Base-by-base conservation (phyloP, 768 basidiomycete genomes). In the Myochromella boudieri region DNA sequence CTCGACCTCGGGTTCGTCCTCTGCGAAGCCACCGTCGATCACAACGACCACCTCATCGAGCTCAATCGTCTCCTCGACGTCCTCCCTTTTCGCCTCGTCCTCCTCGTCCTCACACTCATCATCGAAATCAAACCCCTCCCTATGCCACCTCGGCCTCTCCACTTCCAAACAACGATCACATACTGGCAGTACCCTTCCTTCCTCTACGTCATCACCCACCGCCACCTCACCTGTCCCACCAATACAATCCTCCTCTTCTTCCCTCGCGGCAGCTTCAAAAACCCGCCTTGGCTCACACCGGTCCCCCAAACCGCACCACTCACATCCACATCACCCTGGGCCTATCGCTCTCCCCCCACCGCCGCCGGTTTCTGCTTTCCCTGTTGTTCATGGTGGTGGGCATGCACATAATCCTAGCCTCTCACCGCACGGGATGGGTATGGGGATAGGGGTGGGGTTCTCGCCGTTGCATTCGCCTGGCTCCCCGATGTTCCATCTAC, bases 291-390 rank as follows among this genome's bases (percentile, higher is more conserved):
- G 44, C 20, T 48, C 52, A 53, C 63, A 34, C 22, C 49, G 34
- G 18, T 44, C 38, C 42, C 47, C 40, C 37, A 8, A 36, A 22
- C 53, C 46, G 17, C 53, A 45, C 12, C 56, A 56, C 10, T 43
- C 59, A 29, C 54, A 57, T 29, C 60, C 65, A 51, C 74, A 82
- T 37, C 86, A 85, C 53, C 87, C 87, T 1, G 86, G 85, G 1
- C 81, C 80, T 2, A 89, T 90, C 41, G 64, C 81, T 2, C 75
- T 85, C 24, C 89, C 82, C 24, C 87, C 82, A 1, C 82, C 76
- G 1, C 75, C 71, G 18, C 60, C 68, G 12, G 73, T 74, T 24
- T 59, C 61, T 15, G 65, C 71, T 3, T 74, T 77, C 49, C 64
- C 76, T 0, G 41, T 53, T 37, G 20, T 42, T 21, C 48, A 46